Base-by-base conservation (phyloP, 441 rosid genomes). In the Gossypium gossypioides region DNA sequence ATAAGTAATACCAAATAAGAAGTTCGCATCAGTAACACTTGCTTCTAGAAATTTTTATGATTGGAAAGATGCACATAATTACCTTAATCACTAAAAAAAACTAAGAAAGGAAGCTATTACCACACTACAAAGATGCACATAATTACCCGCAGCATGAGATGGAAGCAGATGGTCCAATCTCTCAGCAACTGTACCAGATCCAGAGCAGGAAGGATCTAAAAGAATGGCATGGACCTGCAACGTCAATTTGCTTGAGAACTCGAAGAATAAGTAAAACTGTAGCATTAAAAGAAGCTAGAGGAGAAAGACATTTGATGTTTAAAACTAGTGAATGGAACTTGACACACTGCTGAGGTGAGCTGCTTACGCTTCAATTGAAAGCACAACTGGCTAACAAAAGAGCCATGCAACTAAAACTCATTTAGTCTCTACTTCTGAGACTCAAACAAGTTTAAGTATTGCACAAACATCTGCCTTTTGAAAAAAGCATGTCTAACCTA, bases 121-220 rank as follows among this genome's bases (percentile, higher is more conserved):
- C 40, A 66, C 15, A 50, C 13, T 10, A 64, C n/a, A 15, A 55
- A 32, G 62, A 27, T 15, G 18, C 0, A 19, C 5, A 5, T n/a
- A 61, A 13, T 69, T 73, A 87, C 89, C 84, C 37, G 80, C 32
- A 22, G 79, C 56, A 79, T 84, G 81, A 73, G 95, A 90, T 21
- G 98, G 98, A 71, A 93, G 92, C 59, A 93, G 85, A 81, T 93
- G 92, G 79, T 93, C 96, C 78, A 93, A 83, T 76, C 97, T 86
- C 76, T 90, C 90, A 42, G 92, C 81, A 10, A 83, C 62, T 37
- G 93, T 91, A 69, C 98, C 97, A 0, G 98, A 91, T 74, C 97
- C 98, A 27, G 97, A 93, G 80, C 98, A 93, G 69, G 97, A 93
- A 56, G 98, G 98, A 80, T 93, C 97, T 75, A 93, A 80, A 72